Percentiles rank a stretch among this genome's conserved stretches.
Conservation (phyloP, 192 early-diverging fungal genomes). For the Entrophospora sp. region DNA sequence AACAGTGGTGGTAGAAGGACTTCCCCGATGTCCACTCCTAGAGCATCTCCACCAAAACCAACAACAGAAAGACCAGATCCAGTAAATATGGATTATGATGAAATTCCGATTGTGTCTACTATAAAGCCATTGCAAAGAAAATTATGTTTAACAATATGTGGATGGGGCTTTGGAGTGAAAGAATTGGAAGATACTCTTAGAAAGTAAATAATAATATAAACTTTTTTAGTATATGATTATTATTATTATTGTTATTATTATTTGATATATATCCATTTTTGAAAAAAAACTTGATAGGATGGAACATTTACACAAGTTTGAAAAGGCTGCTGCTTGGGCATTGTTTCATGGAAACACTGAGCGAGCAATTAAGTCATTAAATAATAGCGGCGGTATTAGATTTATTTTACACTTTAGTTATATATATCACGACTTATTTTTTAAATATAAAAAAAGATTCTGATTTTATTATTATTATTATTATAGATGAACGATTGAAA, state of each 20-base stretch:
- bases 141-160: constrained; percentile 40
- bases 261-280: too few species aligned
- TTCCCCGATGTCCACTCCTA: constrained; percentile 32
- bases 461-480: constrained; percentile 11
- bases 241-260: neutral
- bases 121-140: constrained; percentile 39
- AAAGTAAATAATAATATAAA: constrained; percentile 23
- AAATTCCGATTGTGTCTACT: constrained; percentile 37
- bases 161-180: constrained; percentile 37
- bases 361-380: constrained; percentile 64
- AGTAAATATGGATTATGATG: constrained; percentile 24
- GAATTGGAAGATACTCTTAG: constrained; percentile 38
- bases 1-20: constrained; percentile 21
- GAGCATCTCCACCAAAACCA: constrained; percentile 22
- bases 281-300: too few species aligned
- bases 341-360: constrained; percentile 75
- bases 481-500: constrained; percentile 63
- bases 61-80: constrained; percentile 22
- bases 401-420: neutral
- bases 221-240: neutral
- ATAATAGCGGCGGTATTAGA: constrained; percentile 34
- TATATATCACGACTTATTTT: neutral
- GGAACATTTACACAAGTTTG: constrained; percentile 59
- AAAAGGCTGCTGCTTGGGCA: constrained; percentile 80
- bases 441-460: neutral